A percentile compares a stretch with the other conserved stretches of the same genome.
phyloP scores from a whole-genome alignment of 495 filamentous ascomycete species.

The Astrothelium subdiscretum region DNA sequence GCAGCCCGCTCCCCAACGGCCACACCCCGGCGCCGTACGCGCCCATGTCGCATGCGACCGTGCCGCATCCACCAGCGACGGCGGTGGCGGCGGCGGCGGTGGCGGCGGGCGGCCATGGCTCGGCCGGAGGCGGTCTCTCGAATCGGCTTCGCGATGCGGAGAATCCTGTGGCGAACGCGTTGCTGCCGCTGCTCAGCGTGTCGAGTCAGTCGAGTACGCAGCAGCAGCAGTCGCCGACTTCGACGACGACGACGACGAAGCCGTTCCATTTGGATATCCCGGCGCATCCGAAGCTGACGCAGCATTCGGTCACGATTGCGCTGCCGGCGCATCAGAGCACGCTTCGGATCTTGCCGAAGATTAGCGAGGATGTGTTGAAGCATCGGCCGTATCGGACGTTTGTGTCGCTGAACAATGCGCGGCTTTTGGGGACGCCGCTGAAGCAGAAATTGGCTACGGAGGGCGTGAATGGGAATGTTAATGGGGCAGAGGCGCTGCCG shows the following conservation, averaged over 20 bases:
- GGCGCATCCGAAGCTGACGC: constrained; percentile 46
- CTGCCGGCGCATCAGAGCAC: constrained; percentile 51
- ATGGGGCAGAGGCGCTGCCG: constrained; percentile 2
- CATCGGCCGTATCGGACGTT: constrained; percentile 53
- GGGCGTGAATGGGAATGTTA: background rate
- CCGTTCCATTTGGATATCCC: constrained; percentile 46
- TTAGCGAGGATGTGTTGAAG: constrained; percentile 39
- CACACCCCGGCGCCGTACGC: constrained; percentile 20
- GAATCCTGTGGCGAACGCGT: constrained; percentile 16
- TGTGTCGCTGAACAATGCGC: constrained; percentile 38
- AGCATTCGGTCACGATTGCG: constrained; percentile 57
- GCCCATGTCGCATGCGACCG: constrained; percentile 13
- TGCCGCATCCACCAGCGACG: constrained; percentile 5
- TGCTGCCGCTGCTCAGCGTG: constrained; percentile 37
- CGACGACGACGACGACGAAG: constrained; percentile 8
- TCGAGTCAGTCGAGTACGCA: constrained; percentile 43
- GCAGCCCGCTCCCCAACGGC: constrained; percentile 16
- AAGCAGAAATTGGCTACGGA: constrained; percentile 11
- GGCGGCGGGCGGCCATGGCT: too few relatives aligned
- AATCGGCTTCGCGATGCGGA: constrained; percentile 7
- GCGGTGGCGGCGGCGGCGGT: too few relatives aligned
- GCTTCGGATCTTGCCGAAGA: constrained; percentile 50
- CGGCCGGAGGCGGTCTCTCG: constrained; percentile 5
- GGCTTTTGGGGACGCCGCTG: constrained; percentile 17
- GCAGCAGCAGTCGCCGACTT: constrained; percentile 32